Evolutionary conservation across 1,139 yeast genomes (phyloP), one percentile per base, ranked within the genome.

Genomic region (Candida frijolesensis): DNA sequence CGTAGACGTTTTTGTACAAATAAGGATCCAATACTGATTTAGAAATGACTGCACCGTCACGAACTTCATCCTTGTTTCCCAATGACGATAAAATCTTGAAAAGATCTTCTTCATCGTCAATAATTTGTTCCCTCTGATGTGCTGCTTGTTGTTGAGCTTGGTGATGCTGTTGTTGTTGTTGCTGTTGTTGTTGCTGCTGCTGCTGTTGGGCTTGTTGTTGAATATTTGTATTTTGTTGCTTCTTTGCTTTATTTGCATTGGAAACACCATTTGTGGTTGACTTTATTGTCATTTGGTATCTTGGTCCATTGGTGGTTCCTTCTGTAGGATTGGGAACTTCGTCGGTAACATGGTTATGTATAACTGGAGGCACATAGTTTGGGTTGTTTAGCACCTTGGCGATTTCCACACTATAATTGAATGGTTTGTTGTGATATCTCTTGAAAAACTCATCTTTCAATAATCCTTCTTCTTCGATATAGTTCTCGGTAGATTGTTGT

Each of bases 381-480:
- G 61, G 61, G 38, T 57, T 53, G 40, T 45, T 54, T 25, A 57
- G 42, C n/a, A 58, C 58, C 45, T 52, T 53, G 32, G 53, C 45
- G 19, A 58, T 54, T 47, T 58, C 61, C n/a, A 46, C 52, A 19
- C 55, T 56, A 43, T 58, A 58, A 48, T 57, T 58, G 43, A 58
- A 58, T 19, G 61, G 61, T 29, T 58, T 57, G 34, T 58, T 58
- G 45, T 58, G 61, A 44, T 54, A 58, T 42, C 57, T 51, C 40
- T 53, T 57, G 50, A 66, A 66, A 48, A 64, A 57, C 32, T 65
- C 69, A 53, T 66, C 69, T 44, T 65, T 66, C 57, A 64, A 60
- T 47, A 65, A 63, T 29, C 67, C 59, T 48, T 74, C 80, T 51
- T 76, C 80, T 50, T 72, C 74, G 60, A 72, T 66, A 56, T 71